Base-by-base conservation (phyloP, 2,329 filamentous ascomycete genomes). In the Neoscytalidium dimidiatum region DNA sequence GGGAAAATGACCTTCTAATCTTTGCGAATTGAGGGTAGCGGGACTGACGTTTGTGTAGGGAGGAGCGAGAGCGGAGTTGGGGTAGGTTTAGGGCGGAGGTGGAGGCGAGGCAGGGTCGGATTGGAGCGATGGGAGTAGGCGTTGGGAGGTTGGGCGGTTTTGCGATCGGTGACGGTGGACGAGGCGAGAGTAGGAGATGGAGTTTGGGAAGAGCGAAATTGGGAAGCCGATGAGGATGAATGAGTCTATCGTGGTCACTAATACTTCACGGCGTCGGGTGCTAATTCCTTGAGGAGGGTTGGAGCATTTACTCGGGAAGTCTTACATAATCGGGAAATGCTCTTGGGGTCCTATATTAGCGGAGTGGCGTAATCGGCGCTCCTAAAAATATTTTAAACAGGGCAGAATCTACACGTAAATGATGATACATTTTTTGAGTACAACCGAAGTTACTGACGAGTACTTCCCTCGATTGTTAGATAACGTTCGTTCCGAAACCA, bases 41-140 rank as follows among this genome's bases (percentile, higher is more conserved):
- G 9, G 14, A 41, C 56, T 60, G 19, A 60, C 9, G 17, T n/a
- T 14, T 26, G 23, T 46, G 3, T 17, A 60, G 56, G 56, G 61
- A 64, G 14, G 71, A 73, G 62, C 49, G 72, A 35, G 66, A 68
- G 53, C 66, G 52, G 46, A 72, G 69, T 43, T 71, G 71, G 71
- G 67, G 61, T 14, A 65, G 41, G 38, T 72, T 71, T 33, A 65
- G 66, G 11, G 19, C 19, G 14, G 61, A 64, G 8, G 28, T 64
- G 14, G 61, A 64, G 41, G 31, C 28, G 49, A 31, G 41, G 19
- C 38, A 48, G n/a, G 41, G 48, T n/a, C 61, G 61, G 38, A 33
- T 64, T 35, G 26, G 49, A 21, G 61, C 61, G 19, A 53, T 64
- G 48, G 31, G 61, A 9, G 49, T 64, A 7, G 51, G 49, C 13